Conservation (phyloP, 192 early-diverging fungal genomes). For the Coemansia sp. region DNA sequence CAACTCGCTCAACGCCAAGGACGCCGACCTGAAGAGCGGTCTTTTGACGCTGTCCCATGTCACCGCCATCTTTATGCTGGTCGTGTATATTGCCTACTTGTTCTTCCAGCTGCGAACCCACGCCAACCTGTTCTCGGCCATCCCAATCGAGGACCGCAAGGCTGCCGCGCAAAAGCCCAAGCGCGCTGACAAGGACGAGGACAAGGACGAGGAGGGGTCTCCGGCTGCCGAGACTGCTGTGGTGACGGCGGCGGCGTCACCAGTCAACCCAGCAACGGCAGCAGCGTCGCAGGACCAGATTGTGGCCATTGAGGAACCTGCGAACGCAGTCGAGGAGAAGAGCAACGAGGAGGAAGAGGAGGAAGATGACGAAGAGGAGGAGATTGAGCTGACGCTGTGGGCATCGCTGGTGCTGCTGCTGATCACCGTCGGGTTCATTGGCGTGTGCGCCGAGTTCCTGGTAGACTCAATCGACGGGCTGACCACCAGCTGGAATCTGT, state of each 20-base stretch:
- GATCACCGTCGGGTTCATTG: constrained; percentile 64
- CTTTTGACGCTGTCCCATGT: constrained; percentile 60
- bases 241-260: constrained; percentile 3
- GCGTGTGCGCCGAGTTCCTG: constrained; percentile 79
- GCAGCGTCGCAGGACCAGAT: constrained; percentile 3
- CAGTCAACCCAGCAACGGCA: not conserved
- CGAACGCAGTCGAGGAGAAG: constrained; percentile 21
- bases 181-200: constrained; percentile 4
- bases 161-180: constrained; percentile 27
- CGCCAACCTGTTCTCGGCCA: constrained; percentile 53
- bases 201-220: not conserved
- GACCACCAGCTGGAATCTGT: constrained; percentile 63
- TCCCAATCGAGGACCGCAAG: constrained; percentile 24
- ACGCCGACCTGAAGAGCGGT: constrained; percentile 44
- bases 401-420: constrained; percentile 55
- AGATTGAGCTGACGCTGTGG: constrained; percentile 54
- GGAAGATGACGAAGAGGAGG: constrained; percentile 60
- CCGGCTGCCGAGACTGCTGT: constrained; percentile 8
- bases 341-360: constrained; percentile 59
- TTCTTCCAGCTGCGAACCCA: constrained; percentile 82
- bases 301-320: not conserved
- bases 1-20: constrained; percentile 39
- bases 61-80: constrained; percentile 63
- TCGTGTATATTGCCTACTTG: constrained; percentile 63
- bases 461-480: constrained; percentile 79